Base-by-base conservation (phyloP, 1,139 yeast genomes). In the Pichia sp. region DNA sequence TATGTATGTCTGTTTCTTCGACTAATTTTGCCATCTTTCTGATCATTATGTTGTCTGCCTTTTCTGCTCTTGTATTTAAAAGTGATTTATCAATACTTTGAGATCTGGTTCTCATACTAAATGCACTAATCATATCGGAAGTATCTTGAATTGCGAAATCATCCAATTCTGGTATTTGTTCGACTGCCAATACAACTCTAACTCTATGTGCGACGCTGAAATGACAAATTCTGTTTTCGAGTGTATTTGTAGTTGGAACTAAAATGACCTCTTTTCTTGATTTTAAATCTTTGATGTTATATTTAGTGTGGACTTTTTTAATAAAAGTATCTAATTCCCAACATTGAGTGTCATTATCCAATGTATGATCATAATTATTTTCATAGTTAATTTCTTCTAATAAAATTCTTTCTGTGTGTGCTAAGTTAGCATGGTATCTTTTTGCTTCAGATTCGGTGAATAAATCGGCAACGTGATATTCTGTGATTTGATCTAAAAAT, bases 181-280 rank as follows among this genome's bases (percentile, higher is more conserved):
- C 60, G 17, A 58, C 45, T 1, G 55, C 22, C 1, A 60, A 35
- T 11, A 54, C 41, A 17, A 60, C 43, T 38, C 47, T 53, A 6
- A 61, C 38, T 40, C 50, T 39, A 41, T 61, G 65, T 1, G 45
- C 28, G 17, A 58, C 50, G 19, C 49, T 45, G 19, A 58, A 54
- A 41, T 50, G 53, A 34, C 56, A 53, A n/a, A 50, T 36, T 31
- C 42, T 32, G 28, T 47, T 46, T 31, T 51, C 55, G 10, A 47
- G 30, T 7, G 36, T 19, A 42, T 50, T 53, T 14, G 59, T 55
- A 11, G 56, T 47, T 11, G 62, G 62, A 15, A 51, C 51, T 3
- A 59, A 18, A 5, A 43, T 38, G 12, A 48, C 24, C 28, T 18
- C 24, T 36, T 37, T 10, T 8, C 32, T 38, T 10, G 15, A 20